A percentile compares a stretch with the other conserved stretches of the same genome.
These are phyloP conservation scores for Punctularia strigosozonata DNA, from an alignment of 768 basidiomycete species.

Conservation along the genomic window DNA sequence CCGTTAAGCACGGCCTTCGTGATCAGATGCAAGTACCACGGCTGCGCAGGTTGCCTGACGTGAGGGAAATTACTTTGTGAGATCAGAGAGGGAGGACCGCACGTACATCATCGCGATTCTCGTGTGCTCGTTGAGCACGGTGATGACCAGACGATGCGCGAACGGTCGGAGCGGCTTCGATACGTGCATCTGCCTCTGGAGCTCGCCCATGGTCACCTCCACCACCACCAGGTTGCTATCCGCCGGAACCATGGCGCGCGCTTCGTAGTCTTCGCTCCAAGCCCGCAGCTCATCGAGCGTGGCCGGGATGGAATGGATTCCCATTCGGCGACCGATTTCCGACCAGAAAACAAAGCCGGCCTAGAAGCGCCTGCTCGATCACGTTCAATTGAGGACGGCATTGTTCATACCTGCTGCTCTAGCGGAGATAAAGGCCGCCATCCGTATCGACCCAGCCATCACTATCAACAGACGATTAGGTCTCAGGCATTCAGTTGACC, in stretches of 20 bases:
- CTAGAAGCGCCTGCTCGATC: too few species aligned
- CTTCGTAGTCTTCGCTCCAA: slow-evolving; percentile 37
- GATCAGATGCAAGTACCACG: slow-evolving; percentile 19
- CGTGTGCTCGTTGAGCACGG: slow-evolving; percentile 30
- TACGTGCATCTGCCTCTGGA: slow-evolving; percentile 26
- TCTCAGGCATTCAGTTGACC: neutral
- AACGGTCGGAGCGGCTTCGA: slow-evolving; percentile 26
- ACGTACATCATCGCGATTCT: slow-evolving; percentile 38
- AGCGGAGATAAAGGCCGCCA: slow-evolving; percentile 33
- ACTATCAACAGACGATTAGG: slow-evolving; percentile 11
- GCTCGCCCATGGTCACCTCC: slow-evolving; percentile 25
- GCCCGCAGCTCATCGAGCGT: slow-evolving; percentile 22
- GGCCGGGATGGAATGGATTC: slow-evolving; percentile 33
- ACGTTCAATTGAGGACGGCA: too few species aligned
- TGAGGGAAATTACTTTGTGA: neutral
- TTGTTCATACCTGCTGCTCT: slow-evolving; percentile 27
- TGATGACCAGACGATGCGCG: slow-evolving; percentile 19
- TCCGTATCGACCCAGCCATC: slow-evolving; percentile 28
- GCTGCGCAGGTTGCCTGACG: slow-evolving; percentile 25
- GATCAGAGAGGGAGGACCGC: neutral
- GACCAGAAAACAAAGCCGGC: slow-evolving; percentile 28
- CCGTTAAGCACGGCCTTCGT: slow-evolving; percentile 13
- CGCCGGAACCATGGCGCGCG: slow-evolving; percentile 28
- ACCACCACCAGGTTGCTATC: slow-evolving; percentile 28
- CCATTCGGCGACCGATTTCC: slow-evolving; percentile 35